phyloP scores from a whole-genome alignment of 1,139 yeast genomes.

The Torulaspora globosa region DNA sequence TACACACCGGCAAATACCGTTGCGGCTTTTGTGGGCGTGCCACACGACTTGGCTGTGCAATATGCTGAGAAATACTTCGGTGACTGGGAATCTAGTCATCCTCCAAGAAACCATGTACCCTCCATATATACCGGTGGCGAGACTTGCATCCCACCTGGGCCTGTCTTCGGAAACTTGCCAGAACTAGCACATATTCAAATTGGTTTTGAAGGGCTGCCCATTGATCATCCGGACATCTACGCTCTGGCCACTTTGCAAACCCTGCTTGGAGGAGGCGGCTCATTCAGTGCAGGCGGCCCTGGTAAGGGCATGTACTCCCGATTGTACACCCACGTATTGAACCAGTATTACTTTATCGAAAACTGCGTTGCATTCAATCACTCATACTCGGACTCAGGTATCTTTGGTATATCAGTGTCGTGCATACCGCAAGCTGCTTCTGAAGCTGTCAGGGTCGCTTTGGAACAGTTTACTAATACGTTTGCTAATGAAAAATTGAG shows the following conservation, averaged over 20 bases:
- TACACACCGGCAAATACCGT: conserved; percentile 81
- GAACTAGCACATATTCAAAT: conserved; percentile 83
- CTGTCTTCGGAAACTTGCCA: conserved; percentile 70
- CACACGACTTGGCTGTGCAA: conserved; percentile 63
- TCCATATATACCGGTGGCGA: conserved; percentile 80
- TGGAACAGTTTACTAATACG: conserved; percentile 65
- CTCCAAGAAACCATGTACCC: conserved; percentile 39
- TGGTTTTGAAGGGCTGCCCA: conserved; percentile 84
- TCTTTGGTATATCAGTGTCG: conserved; percentile 83
- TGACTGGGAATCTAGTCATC: conserved; percentile 45
- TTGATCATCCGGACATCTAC: conserved; percentile 80
- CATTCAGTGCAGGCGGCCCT: conserved; percentile 99
- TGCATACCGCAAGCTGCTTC: conserved; percentile 85
- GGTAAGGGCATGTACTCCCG: conserved; percentile 99
- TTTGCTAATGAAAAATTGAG: conserved; percentile 53
- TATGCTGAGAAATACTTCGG: conserved; percentile 64
- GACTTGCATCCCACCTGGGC: conserved; percentile 59
- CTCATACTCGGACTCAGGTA: conserved; percentile 83
- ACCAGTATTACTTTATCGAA: conserved; percentile 88
- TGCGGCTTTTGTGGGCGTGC: conserved; percentile 84
- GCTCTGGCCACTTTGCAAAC: conserved; percentile 90
- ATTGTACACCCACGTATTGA: conserved; percentile 83
- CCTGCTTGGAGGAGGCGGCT: conserved; percentile 95
- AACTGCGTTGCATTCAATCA: conserved; percentile 86
- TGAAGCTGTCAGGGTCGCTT: conserved; percentile 74